A percentile compares a stretch with the other conserved stretches of the same genome.
These are phyloP conservation scores for Ustilaginoidea virens DNA, from an alignment of 2,329 filamentous ascomycete genomes.

Conservation along the genomic window DNA sequence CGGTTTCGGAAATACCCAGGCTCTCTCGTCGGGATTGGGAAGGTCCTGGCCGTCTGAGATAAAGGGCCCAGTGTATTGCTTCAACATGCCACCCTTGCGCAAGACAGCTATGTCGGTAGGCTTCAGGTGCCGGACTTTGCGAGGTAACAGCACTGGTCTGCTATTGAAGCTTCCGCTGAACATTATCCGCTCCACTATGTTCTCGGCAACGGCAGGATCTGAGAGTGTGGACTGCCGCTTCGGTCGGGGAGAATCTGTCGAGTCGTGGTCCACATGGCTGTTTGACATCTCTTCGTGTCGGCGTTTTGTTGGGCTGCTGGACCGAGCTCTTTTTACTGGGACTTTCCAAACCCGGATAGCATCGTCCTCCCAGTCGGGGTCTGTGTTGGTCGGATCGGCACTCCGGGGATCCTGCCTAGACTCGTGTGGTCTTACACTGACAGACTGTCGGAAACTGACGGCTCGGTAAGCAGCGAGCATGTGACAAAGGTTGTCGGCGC, in stretches of 20 bases:
- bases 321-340: constrained; percentile 24
- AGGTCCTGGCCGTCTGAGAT: constrained; percentile 8
- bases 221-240: constrained; percentile 9
- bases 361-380: constrained; percentile 60
- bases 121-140: constrained; percentile 13
- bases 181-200: constrained; percentile 20
- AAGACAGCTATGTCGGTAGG: constrained; percentile 34
- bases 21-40: constrained; percentile 9
- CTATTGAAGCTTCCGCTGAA: constrained; percentile 17
- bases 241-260: constrained; percentile 1
- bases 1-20: constrained; percentile 14
- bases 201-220: constrained; percentile 14
- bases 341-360: constrained; percentile 78
- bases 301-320: constrained; percentile 21
- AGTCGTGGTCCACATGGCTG: background rate
- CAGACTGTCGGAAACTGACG: constrained; percentile 74
- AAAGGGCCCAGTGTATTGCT: constrained; percentile 51
- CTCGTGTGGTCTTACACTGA: constrained; percentile 60
- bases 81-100: constrained; percentile 46
- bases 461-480: constrained; percentile 65
- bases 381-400: constrained; percentile 10
- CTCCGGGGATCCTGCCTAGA: constrained; percentile 31
- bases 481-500: constrained; percentile 66
- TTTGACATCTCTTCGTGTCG: constrained; percentile 9
- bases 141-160: constrained; percentile 10